Conservation (phyloP, 345 rosid species). For the Citrus trifoliata region DNA sequence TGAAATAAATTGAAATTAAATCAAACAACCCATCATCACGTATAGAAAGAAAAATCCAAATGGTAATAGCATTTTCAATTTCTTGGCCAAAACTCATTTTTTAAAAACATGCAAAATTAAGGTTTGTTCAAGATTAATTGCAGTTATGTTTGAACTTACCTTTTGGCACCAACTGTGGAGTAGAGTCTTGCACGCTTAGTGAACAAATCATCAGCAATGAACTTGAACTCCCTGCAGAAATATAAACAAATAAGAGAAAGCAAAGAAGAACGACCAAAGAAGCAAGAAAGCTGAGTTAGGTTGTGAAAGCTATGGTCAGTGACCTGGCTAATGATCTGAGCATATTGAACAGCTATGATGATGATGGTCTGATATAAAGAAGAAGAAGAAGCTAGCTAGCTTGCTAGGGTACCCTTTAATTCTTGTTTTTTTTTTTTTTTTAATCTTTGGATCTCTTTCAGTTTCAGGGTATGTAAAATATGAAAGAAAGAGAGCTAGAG, state of each 20-base stretch:
- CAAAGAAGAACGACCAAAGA: not conserved
- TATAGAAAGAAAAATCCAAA: too few relatives aligned
- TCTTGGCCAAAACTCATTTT: not conserved
- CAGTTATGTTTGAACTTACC: not conserved
- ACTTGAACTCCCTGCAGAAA: constrained; percentile 12
- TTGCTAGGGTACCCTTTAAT: too few relatives aligned
- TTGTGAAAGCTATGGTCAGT: not conserved
- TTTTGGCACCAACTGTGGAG: constrained; percentile 8
- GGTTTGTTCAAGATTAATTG: not conserved
- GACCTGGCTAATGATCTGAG: constrained; percentile 15
- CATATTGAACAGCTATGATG: not conserved
- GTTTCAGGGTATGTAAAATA: not conserved
- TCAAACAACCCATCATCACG: too few relatives aligned
- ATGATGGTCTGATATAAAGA: not conserved
- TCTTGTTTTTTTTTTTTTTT: too few relatives aligned
- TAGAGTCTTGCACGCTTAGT: constrained; percentile 8
- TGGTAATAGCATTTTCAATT: not conserved
- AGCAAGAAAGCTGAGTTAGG: not conserved
- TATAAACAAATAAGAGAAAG: not conserved
- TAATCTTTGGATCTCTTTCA: not conserved
- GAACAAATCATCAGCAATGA: not conserved
- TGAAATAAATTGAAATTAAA: too few relatives aligned
- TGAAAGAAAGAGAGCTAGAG: not conserved
- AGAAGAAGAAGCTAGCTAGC: not conserved
- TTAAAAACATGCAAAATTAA: not conserved